phyloP scores from a whole-genome alignment of 1,284 basidiomycete genomes.

The Cryptococcus floricola region DNA sequence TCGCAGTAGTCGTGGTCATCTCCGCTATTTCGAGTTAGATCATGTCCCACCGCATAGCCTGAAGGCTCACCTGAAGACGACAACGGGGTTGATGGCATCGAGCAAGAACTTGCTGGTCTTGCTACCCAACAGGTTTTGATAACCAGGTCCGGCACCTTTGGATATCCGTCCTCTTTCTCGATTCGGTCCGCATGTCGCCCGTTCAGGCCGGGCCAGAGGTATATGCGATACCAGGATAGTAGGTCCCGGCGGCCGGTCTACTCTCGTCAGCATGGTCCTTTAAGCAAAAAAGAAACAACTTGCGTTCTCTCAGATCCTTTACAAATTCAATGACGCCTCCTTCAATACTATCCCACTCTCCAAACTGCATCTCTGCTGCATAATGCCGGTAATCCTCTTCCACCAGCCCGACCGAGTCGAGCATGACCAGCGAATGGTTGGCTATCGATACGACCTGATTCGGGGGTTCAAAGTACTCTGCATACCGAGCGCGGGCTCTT shows the following conservation, averaged over 20 bases:
- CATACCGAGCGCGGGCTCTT: conserved; percentile 61
- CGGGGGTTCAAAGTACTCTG: conserved; percentile 51
- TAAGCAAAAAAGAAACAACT: conserved; percentile 1
- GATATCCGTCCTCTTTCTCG: conserved; percentile 68
- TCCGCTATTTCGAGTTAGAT: conserved; percentile 54
- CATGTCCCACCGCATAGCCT: not conserved
- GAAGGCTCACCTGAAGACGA: conserved; percentile 66
- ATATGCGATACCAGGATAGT: conserved; percentile 75
- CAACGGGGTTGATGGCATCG: conserved; percentile 59
- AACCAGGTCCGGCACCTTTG: conserved; percentile 72
- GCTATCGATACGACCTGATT: conserved; percentile 52
- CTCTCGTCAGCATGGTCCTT: not conserved
- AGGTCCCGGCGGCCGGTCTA: conserved; percentile 51
- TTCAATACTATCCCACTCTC: conserved; percentile 58
- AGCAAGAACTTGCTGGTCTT: conserved; percentile 69
- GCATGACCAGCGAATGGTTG: conserved; percentile 67
- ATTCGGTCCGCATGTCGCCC: conserved; percentile 66
- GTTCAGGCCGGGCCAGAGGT: conserved; percentile 68
- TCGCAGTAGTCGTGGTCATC: conserved; percentile 89
- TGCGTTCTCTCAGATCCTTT: conserved; percentile 57
- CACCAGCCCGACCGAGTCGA: conserved; percentile 70
- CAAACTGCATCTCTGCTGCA: conserved; percentile 53
- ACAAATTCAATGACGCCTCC: conserved; percentile 70
- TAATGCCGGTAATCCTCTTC: conserved; percentile 71
- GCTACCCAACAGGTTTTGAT: conserved; percentile 72